Evolutionary conservation across 73 alveolate genomes (phyloP), one percentile per base, ranked within the genome.

Genomic region (Symbiodinium pilosum): DNA sequence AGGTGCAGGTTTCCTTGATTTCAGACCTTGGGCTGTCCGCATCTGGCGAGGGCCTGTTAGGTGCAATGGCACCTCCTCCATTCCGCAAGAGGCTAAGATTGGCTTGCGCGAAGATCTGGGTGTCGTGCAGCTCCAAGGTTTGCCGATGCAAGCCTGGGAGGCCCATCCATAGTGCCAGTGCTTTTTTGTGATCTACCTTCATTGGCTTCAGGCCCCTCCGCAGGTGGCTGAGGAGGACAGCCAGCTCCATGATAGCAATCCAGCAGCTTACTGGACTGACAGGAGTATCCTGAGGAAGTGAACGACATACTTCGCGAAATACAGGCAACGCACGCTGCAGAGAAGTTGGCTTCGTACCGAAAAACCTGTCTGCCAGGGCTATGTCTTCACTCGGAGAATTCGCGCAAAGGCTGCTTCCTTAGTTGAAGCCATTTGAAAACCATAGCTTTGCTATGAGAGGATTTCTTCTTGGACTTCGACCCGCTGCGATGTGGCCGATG

Each of bases 61-160:
- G 81, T 64, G 81, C 81, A 64, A 64, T 64, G 81, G 81, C 81
- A n/a, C 81, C 81, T 24, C 38, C 81, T n/a, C 81, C 81, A 38
- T 64, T 64, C 81, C 81, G 81, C 81, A 39, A 26, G 59, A 81
- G 20, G 32, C 32, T 4, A 9, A 21, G n/a, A 42, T 16, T 18
- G 9, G 7, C 43, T 75, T 30, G 4, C 7, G n/a, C 30, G 3
- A 75, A 20, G 30, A 4, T 73, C 38, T 21, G 56, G 94, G 95
- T 34, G 59, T 89, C 83, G 56, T 87, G n/a, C n/a, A n/a, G n/a
- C n/a, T n/a, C n/a, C n/a, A n/a, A n/a, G n/a, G n/a, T 30, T 81
- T 51, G 75, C 97, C 97, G 47, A 91, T 91, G 97, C 97, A 91
- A 30, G 97, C 97, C 4, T 91, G 97, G 97, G 97, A 84, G 32